Evolutionary conservation across 495 filamentous ascomycete genomes (phyloP).

Genomic region (Aspergillus sclerotiicarbonarius): DNA sequence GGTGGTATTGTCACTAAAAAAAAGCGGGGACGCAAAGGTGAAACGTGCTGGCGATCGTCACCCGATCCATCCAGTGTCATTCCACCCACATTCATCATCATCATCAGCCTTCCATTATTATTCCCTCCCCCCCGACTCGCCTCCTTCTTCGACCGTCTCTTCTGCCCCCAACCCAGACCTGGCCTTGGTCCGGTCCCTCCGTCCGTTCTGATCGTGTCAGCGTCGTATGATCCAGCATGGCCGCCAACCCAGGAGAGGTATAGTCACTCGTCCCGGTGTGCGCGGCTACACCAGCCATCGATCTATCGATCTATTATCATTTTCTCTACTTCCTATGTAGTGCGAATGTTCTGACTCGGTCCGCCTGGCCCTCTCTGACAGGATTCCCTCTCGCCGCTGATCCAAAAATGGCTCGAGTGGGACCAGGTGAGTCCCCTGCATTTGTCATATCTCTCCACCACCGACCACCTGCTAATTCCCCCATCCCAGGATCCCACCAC

Average conservation of each 20-base stretch:
- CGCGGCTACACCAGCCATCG: neutral
- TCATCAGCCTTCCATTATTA: neutral
- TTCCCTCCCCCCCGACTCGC: neutral
- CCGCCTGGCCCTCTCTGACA: slow-evolving; percentile 13
- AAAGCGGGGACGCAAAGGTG: slow-evolving; percentile 16
- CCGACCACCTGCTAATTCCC: neutral
- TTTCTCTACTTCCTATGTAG: no score
- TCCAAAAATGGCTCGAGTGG: slow-evolving; percentile 60
- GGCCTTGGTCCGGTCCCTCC: neutral
- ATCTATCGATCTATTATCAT: no score
- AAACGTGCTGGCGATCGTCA: slow-evolving; percentile 13
- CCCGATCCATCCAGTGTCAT: neutral
- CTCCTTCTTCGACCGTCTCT: neutral
- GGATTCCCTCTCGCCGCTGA: slow-evolving; percentile 35
- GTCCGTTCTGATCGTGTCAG: slow-evolving; percentile 1
- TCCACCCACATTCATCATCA: neutral
- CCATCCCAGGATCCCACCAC: slow-evolving; percentile 51
- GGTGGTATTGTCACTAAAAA: neutral
- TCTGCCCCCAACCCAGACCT: neutral
- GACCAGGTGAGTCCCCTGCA: slow-evolving; percentile 48
- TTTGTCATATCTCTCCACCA: neutral
- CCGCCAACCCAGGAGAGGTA: slow-evolving; percentile 20
- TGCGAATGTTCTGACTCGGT: slow-evolving; percentile 2
- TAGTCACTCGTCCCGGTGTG: slow-evolving; percentile 7
- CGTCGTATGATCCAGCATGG: slow-evolving; percentile 22